Percentiles rank a stretch among this genome's conserved stretches.
Evolutionary conservation across 73 alveolate species (phyloP).

Genomic region (Paramecium octaurelia): DNA sequence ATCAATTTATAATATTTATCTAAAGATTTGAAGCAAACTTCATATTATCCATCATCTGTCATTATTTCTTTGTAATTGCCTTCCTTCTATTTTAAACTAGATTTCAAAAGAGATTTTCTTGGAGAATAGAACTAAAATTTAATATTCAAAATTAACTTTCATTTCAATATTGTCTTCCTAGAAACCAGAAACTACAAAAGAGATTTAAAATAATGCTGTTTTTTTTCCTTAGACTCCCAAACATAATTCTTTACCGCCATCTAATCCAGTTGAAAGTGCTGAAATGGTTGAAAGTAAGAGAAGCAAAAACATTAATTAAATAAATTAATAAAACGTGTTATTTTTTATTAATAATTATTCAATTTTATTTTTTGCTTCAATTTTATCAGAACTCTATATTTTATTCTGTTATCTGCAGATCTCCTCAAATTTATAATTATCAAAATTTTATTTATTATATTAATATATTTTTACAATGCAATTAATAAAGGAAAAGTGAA

Average conservation of each 20-base stretch:
- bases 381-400: not conserved
- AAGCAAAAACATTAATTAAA: not conserved
- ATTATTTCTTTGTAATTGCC: slow-evolving; percentile 36
- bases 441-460: too few species aligned
- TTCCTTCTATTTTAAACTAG: slow-evolving; percentile 7
- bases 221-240: slow-evolving; percentile 25
- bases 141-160: not conserved
- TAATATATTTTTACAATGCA: too few species aligned
- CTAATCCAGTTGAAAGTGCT: slow-evolving; percentile 48
- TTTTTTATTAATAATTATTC: not conserved
- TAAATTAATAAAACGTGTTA: not conserved
- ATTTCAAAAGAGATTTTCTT: not conserved
- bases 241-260: slow-evolving; percentile 25
- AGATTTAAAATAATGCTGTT: not conserved
- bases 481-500: too few species aligned
- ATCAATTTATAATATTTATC: slow-evolving; percentile 48
- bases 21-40: slow-evolving; percentile 18
- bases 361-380: not conserved
- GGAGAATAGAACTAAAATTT: not conserved
- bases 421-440: too few species aligned
- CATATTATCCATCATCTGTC: slow-evolving; percentile 39
- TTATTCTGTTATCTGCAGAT: not conserved
- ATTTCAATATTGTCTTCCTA: slow-evolving; percentile 21
- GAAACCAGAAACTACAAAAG: slow-evolving; percentile 43
- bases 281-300: not conserved